Conservation (phyloP, 192 early-diverging fungal species). For the Coemansia sp. region DNA sequence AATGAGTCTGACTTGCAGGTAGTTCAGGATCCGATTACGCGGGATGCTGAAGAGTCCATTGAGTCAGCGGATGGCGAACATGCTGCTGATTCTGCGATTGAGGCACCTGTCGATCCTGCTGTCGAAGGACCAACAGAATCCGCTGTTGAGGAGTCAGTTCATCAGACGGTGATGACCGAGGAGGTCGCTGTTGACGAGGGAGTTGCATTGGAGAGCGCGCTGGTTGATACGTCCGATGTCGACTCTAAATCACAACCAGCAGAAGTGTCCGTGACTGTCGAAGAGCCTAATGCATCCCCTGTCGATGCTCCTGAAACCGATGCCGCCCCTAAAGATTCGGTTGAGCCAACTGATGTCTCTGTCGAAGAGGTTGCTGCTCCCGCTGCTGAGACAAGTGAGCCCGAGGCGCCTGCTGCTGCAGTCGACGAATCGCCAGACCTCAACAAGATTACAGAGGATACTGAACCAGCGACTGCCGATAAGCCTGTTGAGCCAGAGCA, state of each 20-base stretch:
- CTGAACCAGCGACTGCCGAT: too few species aligned
- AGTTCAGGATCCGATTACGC: not conserved
- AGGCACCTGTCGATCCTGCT: not conserved
- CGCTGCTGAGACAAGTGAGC: not conserved
- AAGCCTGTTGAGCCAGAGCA: too few species aligned
- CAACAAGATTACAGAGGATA: too few species aligned
- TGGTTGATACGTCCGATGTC: too few species aligned
- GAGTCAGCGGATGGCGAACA: not conserved
- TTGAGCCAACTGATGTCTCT: not conserved
- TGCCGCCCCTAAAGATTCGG: not conserved
- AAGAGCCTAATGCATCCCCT: not conserved
- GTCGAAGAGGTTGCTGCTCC: slow-evolving; percentile 3
- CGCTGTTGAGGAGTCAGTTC: not conserved
- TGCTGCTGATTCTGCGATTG: not conserved
- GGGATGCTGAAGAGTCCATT: not conserved
- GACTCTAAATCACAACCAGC: too few species aligned
- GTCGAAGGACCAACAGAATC: not conserved
- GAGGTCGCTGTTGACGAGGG: not conserved
- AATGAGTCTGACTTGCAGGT: too few species aligned
- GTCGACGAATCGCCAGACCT: not conserved
- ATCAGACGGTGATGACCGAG: too few species aligned
- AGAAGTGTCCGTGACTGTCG: not conserved
- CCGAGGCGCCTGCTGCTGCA: not conserved
- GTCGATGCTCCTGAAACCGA: not conserved
- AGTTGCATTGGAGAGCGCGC: too few species aligned